A percentile compares a stretch with the other conserved stretches of the same genome.
phyloP scores from a whole-genome alignment of 805 yeast genomes.

The Dipodascopsis uninucleata region DNA sequence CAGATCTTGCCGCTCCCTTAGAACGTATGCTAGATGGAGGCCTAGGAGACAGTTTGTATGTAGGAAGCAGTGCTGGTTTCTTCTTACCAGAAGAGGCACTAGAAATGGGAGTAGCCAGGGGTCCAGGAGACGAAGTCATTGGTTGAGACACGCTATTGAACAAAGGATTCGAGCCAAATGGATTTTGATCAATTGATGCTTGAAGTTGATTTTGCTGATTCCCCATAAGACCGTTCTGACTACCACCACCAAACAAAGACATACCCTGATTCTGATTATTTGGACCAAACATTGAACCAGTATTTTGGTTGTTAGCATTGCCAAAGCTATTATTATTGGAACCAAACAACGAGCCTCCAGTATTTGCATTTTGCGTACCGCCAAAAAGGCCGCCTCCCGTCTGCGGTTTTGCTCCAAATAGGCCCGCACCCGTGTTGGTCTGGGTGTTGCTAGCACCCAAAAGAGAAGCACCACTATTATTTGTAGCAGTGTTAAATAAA shows the following conservation, averaged over 20 bases:
- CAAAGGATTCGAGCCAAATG: constrained; percentile 76
- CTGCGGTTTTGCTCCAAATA: constrained; percentile 34
- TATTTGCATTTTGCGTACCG: constrained; percentile 10
- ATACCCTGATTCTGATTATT: constrained; percentile 20
- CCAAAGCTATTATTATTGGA: constrained; percentile 35
- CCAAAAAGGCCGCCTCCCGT: constrained; percentile 31
- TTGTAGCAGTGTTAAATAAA: constrained; percentile 32
- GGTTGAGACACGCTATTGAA: constrained; percentile 42
- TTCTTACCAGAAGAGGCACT: constrained; percentile 45
- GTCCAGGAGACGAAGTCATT: constrained; percentile 42
- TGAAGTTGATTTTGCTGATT: constrained; percentile 34
- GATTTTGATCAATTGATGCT: constrained; percentile 50
- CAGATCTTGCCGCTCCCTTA: constrained; percentile 6
- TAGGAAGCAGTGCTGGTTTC: constrained; percentile 55
- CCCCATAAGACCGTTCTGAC: constrained; percentile 6
- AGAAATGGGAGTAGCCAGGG: constrained; percentile 47
- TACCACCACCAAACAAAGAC: constrained; percentile 28
- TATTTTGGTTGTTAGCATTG: constrained; percentile 43
- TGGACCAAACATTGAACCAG: constrained; percentile 19
- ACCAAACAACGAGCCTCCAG: constrained; percentile 28
- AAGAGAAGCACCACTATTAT: constrained; percentile 23
- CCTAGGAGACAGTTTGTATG: constrained; percentile 63
- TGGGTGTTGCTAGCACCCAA: constrained; percentile 28
- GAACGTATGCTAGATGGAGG: constrained; percentile 45
- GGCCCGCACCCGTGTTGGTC: constrained; percentile 31